phyloP scores from a whole-genome alignment of 495 filamentous ascomycete genomes.

The Xylaria intraflava region DNA sequence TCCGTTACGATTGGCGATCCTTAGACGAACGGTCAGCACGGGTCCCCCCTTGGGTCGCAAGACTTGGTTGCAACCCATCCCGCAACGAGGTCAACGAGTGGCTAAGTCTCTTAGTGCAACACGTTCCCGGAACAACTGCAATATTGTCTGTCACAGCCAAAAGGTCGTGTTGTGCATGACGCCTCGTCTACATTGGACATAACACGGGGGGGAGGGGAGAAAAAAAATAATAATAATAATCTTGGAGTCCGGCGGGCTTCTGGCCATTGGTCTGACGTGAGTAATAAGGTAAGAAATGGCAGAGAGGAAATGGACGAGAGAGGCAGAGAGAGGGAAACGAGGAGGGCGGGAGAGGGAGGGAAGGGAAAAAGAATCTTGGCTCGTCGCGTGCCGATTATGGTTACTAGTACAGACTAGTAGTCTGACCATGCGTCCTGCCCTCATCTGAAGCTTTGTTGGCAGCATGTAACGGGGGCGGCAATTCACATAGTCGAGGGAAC shows the following conservation, averaged over 20 bases:
- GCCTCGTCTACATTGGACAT: conserved; percentile 3
- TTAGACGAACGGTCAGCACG: conserved; percentile 1
- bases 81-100: conserved; percentile 9
- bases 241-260: background rate
- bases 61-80: too few relatives aligned
- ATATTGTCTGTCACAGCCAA: conserved; percentile 9
- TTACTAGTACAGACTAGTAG: background rate
- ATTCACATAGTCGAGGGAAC: background rate
- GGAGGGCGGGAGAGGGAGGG: too few relatives aligned
- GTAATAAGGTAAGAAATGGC: conserved; percentile 1
- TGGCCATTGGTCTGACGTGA: background rate
- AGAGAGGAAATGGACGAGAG: too few relatives aligned
- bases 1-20: background rate
- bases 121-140: background rate
- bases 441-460: conserved; percentile 1
- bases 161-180: conserved; percentile 14
- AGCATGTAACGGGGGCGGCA: background rate
- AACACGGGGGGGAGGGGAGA: too few relatives aligned
- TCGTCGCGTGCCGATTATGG: background rate
- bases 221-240: too few relatives aligned
- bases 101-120: conserved; percentile 2
- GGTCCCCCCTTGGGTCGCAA: background rate
- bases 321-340: too few relatives aligned
- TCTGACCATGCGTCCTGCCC: background rate
- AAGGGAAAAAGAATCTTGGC: background rate